Evolutionary conservation across 2,329 filamentous ascomycete genomes (phyloP).

Genomic region (Coniosporium tulheliwenetii): DNA sequence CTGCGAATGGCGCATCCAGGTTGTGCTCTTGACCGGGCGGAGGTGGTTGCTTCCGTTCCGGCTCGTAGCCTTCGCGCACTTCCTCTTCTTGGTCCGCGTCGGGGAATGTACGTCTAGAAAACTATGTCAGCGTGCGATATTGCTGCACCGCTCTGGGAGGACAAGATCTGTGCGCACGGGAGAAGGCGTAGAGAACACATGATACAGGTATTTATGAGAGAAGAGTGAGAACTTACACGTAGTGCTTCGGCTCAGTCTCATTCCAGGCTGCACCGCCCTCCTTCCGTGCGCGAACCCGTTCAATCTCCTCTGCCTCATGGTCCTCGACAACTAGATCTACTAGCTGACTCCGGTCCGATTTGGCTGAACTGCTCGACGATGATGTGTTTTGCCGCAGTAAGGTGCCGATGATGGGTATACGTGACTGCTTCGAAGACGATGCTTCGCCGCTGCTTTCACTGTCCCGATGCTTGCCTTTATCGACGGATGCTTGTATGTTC

Average conservation of each 20-base stretch:
- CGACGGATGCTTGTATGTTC: constrained; percentile 22
- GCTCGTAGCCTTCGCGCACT: constrained; percentile 39
- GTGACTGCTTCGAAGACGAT: constrained; percentile 10
- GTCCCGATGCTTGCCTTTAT: constrained; percentile 28
- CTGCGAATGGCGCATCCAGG: constrained; percentile 25
- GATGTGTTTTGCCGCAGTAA: constrained; percentile 33
- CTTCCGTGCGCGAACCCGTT: constrained; percentile 45
- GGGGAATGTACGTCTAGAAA: constrained; percentile 28
- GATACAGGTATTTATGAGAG: background rate
- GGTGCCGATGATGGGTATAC: constrained; percentile 17
- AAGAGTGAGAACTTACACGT: constrained; percentile 27
- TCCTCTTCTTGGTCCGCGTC: constrained; percentile 31
- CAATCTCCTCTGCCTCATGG: constrained; percentile 42
- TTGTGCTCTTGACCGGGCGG: constrained; percentile 27
- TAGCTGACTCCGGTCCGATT: constrained; percentile 45
- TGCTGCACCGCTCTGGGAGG: background rate
- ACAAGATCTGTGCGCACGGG: background rate
- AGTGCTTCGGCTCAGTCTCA: constrained; percentile 37
- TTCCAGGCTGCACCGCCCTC: constrained; percentile 48
- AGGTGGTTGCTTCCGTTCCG: constrained; percentile 1
- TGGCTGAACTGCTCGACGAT: constrained; percentile 26
- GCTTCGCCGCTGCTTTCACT: constrained; percentile 18
- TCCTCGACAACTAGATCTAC: constrained; percentile 55
- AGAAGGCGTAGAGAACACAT: background rate
- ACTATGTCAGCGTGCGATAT: background rate